Conservation (phyloP, 495 filamentous ascomycete genomes). For the Penicillium goetzii region DNA sequence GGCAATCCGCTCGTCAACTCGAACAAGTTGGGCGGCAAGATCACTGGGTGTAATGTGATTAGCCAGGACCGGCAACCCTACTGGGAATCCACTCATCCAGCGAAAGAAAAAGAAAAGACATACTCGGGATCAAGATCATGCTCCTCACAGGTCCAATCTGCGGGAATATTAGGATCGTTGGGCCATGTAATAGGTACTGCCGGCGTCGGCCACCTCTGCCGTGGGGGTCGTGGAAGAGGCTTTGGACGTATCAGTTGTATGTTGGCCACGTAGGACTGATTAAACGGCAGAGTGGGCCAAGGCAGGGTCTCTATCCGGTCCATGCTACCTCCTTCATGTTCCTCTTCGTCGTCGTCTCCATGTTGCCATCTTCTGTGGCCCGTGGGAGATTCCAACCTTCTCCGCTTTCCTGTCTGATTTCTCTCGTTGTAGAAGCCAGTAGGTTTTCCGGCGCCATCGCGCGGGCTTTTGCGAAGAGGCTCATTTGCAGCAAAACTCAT, state of each 20-base stretch:
- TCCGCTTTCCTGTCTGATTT: not conserved
- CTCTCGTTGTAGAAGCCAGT: not conserved
- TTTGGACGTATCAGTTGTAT: not conserved
- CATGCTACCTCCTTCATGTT: not conserved
- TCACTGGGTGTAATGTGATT: not conserved
- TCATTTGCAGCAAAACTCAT: not conserved
- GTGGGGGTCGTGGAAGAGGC: not conserved
- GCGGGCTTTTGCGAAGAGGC: not conserved
- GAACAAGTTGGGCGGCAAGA: not conserved
- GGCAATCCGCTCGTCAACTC: conserved; percentile 3
- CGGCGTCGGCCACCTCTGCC: not conserved
- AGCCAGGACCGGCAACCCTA: not conserved
- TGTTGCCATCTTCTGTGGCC: not conserved
- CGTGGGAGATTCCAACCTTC: not conserved
- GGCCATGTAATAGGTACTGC: not conserved
- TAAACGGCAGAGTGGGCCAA: not conserved
- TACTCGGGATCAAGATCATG: not conserved
- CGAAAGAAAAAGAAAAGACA: not conserved
- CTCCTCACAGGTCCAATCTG: not conserved
- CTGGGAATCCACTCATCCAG: not conserved
- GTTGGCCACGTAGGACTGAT: not conserved
- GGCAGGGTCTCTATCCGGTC: not conserved
- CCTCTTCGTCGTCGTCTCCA: no score
- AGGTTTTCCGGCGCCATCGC: not conserved
- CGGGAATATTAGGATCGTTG: not conserved